phyloP scores from a whole-genome alignment of 495 filamentous ascomycete species.

The Penicillium arizonense region DNA sequence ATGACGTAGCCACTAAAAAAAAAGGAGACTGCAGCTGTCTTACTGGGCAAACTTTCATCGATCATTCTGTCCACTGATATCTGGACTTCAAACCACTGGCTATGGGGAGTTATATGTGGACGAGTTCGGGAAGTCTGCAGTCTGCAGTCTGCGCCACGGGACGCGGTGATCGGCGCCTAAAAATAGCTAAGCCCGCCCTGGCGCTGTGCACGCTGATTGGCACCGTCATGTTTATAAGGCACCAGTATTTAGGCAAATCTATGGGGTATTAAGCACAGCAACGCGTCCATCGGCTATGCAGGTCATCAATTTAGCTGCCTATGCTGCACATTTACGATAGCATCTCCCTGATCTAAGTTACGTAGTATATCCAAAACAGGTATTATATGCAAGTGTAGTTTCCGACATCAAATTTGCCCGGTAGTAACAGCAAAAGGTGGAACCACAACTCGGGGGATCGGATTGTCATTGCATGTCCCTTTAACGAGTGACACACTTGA shows the following conservation, averaged over 20 bases:
- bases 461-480: too few species aligned
- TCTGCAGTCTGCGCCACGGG: slow-evolving; percentile 20
- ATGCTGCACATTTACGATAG: background rate
- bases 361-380: background rate
- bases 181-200: slow-evolving; percentile 12
- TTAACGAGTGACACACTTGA: too few species aligned
- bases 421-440: too few species aligned
- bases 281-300: slow-evolving; percentile 10
- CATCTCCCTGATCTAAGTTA: background rate
- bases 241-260: slow-evolving; percentile 9
- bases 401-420: too few species aligned
- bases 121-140: background rate
- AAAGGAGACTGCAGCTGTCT: background rate
- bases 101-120: slow-evolving; percentile 1
- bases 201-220: background rate
- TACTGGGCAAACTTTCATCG: slow-evolving; percentile 91
- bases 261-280: slow-evolving; percentile 1
- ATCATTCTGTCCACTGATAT: slow-evolving; percentile 58
- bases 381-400: too few species aligned
- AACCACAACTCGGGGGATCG: too few species aligned
- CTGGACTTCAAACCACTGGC: background rate
- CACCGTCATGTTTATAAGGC: background rate
- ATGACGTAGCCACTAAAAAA: slow-evolving; percentile 18
- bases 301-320: background rate
- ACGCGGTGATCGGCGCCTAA: slow-evolving; percentile 20